phyloP scores from a whole-genome alignment of 2,329 filamentous ascomycete genomes.

The Shiraia bambusicola region DNA sequence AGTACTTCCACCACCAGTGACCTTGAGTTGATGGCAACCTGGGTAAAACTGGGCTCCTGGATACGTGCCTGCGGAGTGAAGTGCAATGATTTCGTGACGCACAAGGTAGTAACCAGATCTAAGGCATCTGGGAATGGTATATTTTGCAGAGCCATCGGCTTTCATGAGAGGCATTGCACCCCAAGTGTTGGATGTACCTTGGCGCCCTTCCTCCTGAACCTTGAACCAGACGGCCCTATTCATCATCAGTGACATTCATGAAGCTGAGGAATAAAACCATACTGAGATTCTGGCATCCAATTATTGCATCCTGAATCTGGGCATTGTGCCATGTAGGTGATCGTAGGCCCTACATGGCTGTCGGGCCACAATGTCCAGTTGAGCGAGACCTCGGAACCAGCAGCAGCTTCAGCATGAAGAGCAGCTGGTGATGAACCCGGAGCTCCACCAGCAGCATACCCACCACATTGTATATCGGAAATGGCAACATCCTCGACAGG shows the following conservation, averaged over 20 bases:
- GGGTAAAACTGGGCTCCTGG: slow-evolving; percentile 61
- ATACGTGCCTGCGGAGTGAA: slow-evolving; percentile 52
- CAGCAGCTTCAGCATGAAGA: slow-evolving; percentile 56
- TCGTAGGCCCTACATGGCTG: slow-evolving; percentile 55
- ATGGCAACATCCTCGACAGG: slow-evolving; percentile 57
- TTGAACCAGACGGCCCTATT: slow-evolving; percentile 58
- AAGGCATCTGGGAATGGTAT: slow-evolving; percentile 58
- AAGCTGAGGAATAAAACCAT: slow-evolving; percentile 25
- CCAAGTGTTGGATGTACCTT: slow-evolving; percentile 55
- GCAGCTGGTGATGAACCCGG: slow-evolving; percentile 56
- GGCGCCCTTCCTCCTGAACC: slow-evolving; percentile 53
- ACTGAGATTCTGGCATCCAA: slow-evolving; percentile 50
- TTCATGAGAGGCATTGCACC: slow-evolving; percentile 50
- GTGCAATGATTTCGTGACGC: slow-evolving; percentile 59
- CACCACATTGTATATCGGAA: slow-evolving; percentile 60
- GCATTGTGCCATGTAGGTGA: slow-evolving; percentile 64
- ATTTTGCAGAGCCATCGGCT: slow-evolving; percentile 48
- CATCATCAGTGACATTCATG: slow-evolving; percentile 11
- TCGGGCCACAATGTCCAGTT: slow-evolving; percentile 57
- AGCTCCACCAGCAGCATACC: slow-evolving; percentile 52
- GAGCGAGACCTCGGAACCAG: slow-evolving; percentile 57
- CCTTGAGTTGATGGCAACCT: slow-evolving; percentile 59
- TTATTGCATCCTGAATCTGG: slow-evolving; percentile 54
- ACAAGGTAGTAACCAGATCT: slow-evolving; percentile 59
- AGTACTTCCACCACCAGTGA: slow-evolving; percentile 53